Evolutionary conservation across 2,329 filamentous ascomycete genomes (phyloP).

Genomic region (Diplodia corticola): DNA sequence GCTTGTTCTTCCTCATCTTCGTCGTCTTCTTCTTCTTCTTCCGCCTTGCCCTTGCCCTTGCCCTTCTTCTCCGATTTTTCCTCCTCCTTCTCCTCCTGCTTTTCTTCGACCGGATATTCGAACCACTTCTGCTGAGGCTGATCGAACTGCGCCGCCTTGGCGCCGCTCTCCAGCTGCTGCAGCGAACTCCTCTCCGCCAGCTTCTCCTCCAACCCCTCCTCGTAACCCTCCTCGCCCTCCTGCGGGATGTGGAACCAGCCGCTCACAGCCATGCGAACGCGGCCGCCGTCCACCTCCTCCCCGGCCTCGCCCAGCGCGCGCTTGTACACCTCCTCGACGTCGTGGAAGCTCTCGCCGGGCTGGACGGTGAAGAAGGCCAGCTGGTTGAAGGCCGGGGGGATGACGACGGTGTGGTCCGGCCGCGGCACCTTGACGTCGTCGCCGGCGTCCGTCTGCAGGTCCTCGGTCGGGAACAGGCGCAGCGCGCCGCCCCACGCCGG

Average conservation of each 20-base stretch:
- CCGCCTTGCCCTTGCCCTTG: constrained; percentile 26
- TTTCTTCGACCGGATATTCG: constrained; percentile 37
- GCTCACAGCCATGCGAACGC: constrained; percentile 94
- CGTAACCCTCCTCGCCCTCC: constrained; percentile 86
- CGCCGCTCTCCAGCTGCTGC: constrained; percentile 78
- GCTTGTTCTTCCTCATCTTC: constrained; percentile 54
- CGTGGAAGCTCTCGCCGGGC: constrained; percentile 97
- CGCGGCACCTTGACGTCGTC: constrained; percentile 76
- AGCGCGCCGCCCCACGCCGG: constrained; percentile 90
- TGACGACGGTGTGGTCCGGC: constrained; percentile 75
- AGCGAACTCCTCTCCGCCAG: constrained; percentile 87
- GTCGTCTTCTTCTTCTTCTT: constrained; percentile 19
- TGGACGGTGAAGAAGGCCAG: constrained; percentile 97
- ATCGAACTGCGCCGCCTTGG: constrained; percentile 84
- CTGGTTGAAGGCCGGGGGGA: constrained; percentile 96
- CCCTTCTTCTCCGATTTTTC: constrained; percentile 55
- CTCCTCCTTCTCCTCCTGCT: constrained; percentile 27
- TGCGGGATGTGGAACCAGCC: constrained; percentile 99
- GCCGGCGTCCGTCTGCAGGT: constrained; percentile 66
- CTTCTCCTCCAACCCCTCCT: constrained; percentile 83
- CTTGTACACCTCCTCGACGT: constrained; percentile 96
- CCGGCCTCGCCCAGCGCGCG: constrained; percentile 58
- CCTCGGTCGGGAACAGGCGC: constrained; percentile 75
- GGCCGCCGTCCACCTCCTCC: constrained; percentile 69
- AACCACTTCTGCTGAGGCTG: constrained; percentile 66